phyloP scores from a whole-genome alignment of 768 basidiomycete species.

The Naganishia onofrii region DNA sequence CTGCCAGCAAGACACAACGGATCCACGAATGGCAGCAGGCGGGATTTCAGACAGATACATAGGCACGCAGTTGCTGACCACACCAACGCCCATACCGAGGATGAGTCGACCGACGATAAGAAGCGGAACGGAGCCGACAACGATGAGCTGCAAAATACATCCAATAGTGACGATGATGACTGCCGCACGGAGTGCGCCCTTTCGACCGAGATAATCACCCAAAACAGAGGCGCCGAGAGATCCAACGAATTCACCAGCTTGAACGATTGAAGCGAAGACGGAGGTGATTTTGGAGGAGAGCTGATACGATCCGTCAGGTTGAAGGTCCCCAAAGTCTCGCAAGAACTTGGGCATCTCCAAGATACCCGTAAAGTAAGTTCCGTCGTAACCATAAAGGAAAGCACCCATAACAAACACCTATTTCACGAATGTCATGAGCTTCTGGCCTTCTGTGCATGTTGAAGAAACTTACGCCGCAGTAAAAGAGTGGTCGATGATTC shows the following conservation, averaged over 20 bases:
- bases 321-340: slow-evolving; percentile 38
- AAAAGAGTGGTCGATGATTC: slow-evolving; percentile 27
- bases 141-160: slow-evolving; percentile 42
- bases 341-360: slow-evolving; percentile 39
- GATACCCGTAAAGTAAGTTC: slow-evolving; percentile 48
- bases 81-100: slow-evolving; percentile 49
- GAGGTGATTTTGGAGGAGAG: slow-evolving; percentile 39
- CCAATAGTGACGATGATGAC: slow-evolving; percentile 45
- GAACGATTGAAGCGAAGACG: slow-evolving; percentile 47
- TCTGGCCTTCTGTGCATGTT: neutral
- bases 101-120: slow-evolving; percentile 50
- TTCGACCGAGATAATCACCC: slow-evolving; percentile 48
- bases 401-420: slow-evolving; percentile 33
- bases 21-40: slow-evolving; percentile 50
- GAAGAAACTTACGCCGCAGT: slow-evolving; percentile 22
- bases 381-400: slow-evolving; percentile 41
- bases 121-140: slow-evolving; percentile 31
- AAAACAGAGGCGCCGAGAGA: slow-evolving; percentile 47
- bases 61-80: slow-evolving; percentile 46
- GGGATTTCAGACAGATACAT: slow-evolving; percentile 52
- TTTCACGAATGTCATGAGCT: neutral
- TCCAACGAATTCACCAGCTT: slow-evolving; percentile 52
- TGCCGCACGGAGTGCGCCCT: slow-evolving; percentile 44
- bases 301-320: slow-evolving; percentile 29
- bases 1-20: slow-evolving; percentile 49